Evolutionary conservation across 1,139 yeast genomes (phyloP), one percentile per base, ranked within the genome.

Genomic region (Waltiozyma sp.): DNA sequence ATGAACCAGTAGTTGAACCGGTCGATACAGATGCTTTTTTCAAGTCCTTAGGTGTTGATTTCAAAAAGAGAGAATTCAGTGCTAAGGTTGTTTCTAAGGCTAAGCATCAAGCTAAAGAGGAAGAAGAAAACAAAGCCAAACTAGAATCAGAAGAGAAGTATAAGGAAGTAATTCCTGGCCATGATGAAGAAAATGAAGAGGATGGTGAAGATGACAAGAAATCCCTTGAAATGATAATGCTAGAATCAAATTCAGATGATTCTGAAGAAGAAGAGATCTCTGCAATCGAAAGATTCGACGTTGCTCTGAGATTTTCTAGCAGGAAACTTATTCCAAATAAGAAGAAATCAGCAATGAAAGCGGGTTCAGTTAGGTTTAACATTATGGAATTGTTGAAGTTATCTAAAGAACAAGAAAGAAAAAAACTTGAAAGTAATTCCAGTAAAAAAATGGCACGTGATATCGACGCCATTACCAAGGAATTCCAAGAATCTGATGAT

Each of bases 401-500:
- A n/a, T 31, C 34, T 4, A 10, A 14, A 10, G 34, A 31, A n/a
- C 34, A 31, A 14, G 34, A 31, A n/a, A 31, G 14, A 14, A 31
- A 31, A 18, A 31, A 31, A 14, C 18, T 31, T 14, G 34, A 15
- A 31, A 31, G 18, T 15, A n/a, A 14, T 14, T 4, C 9, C 18
- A 31, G 14, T 31, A 31, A 10, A 10, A 31, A 15, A n/a, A 31
- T 31, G 34, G 10, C 14, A 7, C 11, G 18, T 10, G 34, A 31
- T 31, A 31, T 31, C 34, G 34, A 31, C 5, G 18, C 18, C 10
- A 31, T 31, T n/a, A 14, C 11, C 3, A 14, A 31, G 18, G 34
- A 31, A 14, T 31, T 31, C 18, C 11, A 31, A 31, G 58, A 64
- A 34, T 67, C 70, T 3, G 77, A 70, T 46, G 60, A 64, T n/a